phyloP scores from a whole-genome alignment of 179 eudicot genomes.

The Carnegiea gigantea region DNA sequence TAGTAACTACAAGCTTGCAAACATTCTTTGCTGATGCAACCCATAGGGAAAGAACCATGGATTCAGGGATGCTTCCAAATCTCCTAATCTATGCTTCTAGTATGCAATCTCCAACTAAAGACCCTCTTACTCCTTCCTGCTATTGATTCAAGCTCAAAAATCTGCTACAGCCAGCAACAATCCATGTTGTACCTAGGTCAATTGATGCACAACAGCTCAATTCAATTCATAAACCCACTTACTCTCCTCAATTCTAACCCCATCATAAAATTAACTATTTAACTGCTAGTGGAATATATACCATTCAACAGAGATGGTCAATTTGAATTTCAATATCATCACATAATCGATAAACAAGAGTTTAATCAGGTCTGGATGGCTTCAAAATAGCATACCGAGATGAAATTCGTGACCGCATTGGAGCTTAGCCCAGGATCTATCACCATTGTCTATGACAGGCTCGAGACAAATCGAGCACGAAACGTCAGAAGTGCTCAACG shows the following conservation, averaged over 20 bases:
- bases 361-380: constrained; percentile 17
- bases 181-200: neutral
- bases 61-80: neutral
- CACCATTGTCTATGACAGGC: constrained; percentile 57
- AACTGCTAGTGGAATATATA: neutral
- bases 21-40: neutral
- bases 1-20: neutral
- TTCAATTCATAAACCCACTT: constrained; percentile 1
- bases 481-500: constrained; percentile 33
- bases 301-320: neutral
- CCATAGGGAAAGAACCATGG: neutral
- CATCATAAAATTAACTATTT: neutral
- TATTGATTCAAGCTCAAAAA: neutral
- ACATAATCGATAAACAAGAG: neutral
- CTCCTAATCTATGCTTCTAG: neutral
- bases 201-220: neutral
- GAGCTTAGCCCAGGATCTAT: constrained; percentile 90
- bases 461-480: constrained; percentile 92
- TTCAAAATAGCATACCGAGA: constrained; percentile 53
- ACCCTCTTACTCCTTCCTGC: neutral
- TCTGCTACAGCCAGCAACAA: neutral
- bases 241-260: neutral
- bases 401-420: constrained; percentile 92
- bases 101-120: neutral
- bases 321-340: neutral